Evolutionary conservation across 768 basidiomycete genomes (phyloP).

Genomic region (Cystoderma amianthinum): DNA sequence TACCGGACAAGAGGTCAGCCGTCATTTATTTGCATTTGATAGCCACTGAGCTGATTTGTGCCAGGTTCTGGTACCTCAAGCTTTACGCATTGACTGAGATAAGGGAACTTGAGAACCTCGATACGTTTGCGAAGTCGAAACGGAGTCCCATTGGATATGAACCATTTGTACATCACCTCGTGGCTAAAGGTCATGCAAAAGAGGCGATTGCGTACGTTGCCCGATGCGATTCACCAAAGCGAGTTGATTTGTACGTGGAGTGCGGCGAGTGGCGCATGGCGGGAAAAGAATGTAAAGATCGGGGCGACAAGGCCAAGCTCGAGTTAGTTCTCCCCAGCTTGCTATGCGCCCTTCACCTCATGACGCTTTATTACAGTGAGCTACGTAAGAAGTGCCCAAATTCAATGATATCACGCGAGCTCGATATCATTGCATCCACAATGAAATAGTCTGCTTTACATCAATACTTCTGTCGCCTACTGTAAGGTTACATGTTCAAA

Average conservation of each 20-base stretch:
- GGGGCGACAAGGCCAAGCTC: conserved; percentile 76
- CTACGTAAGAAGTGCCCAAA: conserved; percentile 73
- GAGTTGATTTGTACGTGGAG: conserved; percentile 82
- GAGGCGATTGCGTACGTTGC: conserved; percentile 77
- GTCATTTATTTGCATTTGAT: not conserved
- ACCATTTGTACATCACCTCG: conserved; percentile 75
- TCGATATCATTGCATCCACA: conserved; percentile 54
- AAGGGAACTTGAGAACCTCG: conserved; percentile 82
- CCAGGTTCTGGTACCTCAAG: conserved; percentile 92
- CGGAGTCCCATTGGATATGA: conserved; percentile 96
- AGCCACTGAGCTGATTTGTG: conserved; percentile 2
- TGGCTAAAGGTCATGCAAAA: conserved; percentile 63
- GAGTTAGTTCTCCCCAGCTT: too few relatives aligned
- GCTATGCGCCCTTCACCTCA: too few relatives aligned
- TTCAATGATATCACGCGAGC: conserved; percentile 70
- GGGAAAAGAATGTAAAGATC: conserved; percentile 84
- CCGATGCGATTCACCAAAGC: conserved; percentile 76
- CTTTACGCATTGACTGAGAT: conserved; percentile 73
- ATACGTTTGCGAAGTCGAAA: conserved; percentile 79
- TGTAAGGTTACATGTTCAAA: too few relatives aligned
- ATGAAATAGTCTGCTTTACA: conserved; percentile 78
- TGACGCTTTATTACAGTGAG: conserved; percentile 36
- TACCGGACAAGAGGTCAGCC: conserved; percentile 83
- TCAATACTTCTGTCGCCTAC: too few relatives aligned
- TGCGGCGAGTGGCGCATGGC: conserved; percentile 90